Conservation (phyloP, 1,284 basidiomycete genomes). For the Trichosporon sp. region DNA sequence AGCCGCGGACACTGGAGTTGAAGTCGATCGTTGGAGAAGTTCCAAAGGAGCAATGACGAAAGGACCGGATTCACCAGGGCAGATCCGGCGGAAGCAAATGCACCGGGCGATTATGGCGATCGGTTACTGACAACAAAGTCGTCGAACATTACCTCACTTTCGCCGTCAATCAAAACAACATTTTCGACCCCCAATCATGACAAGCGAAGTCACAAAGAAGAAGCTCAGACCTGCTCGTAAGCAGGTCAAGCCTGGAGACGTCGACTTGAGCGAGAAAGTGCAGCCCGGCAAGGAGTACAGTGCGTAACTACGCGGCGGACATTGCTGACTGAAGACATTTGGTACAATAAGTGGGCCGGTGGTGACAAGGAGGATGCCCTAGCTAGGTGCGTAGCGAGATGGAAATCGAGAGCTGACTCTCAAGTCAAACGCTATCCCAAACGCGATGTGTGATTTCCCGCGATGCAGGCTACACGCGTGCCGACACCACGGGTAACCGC, state of each 20-base stretch:
- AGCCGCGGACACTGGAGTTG: neutral
- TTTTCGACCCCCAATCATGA: constrained; percentile 14
- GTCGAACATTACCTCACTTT: neutral
- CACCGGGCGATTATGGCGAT: neutral
- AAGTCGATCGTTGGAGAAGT: neutral
- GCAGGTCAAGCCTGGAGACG: constrained; percentile 81
- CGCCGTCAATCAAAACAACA: neutral
- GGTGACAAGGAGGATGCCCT: constrained; percentile 90
- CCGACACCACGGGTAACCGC: constrained; percentile 81
- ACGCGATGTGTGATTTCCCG: constrained; percentile 75
- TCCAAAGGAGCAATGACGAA: neutral
- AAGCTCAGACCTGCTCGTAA: constrained; percentile 65
- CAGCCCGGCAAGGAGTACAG: constrained; percentile 95
- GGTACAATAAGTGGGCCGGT: constrained; percentile 99
- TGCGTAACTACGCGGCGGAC: constrained; percentile 50
- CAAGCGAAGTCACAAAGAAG: constrained; percentile 30
- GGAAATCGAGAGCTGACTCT: constrained; percentile 5
- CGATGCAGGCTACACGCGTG: constrained; percentile 88
- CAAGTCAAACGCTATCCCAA: constrained; percentile 74
- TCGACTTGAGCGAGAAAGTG: constrained; percentile 76
- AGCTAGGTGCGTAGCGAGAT: constrained; percentile 63
- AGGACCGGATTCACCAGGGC: neutral
- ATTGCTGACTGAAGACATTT: constrained; percentile 63
- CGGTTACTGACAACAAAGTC: constrained; percentile 4
- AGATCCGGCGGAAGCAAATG: neutral